phyloP scores from a whole-genome alignment of 1,284 basidiomycete species.

The Rhodotorula sp. region DNA sequence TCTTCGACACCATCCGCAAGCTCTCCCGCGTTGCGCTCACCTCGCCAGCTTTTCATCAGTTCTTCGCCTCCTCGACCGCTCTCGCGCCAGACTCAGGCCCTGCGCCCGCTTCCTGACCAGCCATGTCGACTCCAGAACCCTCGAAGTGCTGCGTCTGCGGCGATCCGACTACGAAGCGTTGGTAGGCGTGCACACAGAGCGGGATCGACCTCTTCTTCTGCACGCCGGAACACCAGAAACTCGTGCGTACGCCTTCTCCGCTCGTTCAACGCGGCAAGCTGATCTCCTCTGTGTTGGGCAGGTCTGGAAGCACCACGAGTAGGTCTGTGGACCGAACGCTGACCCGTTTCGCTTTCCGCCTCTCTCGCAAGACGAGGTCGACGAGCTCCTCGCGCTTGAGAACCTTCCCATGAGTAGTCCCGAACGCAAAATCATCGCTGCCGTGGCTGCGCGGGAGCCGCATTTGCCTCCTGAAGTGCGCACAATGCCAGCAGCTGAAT shows the following conservation, averaged over 20 bases:
- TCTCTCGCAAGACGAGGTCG: neutral
- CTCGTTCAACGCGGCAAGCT: neutral
- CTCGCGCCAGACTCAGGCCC: no score
- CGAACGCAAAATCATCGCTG: no score
- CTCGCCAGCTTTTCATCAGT: no score
- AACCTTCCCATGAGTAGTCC: no score
- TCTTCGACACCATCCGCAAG: no score
- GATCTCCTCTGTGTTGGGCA: neutral
- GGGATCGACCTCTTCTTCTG: neutral
- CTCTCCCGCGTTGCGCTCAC: no score
- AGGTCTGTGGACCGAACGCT: neutral
- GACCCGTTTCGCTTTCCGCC: neutral
- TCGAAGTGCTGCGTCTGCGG: conserved; percentile 3
- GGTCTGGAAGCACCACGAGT: neutral
- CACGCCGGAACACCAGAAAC: neutral
- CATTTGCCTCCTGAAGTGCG: no score
- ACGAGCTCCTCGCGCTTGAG: neutral
- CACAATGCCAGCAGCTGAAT: no score
- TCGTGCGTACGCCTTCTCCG: no score
- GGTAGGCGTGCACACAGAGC: neutral
- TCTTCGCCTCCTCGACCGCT: no score
- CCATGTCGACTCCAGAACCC: neutral
- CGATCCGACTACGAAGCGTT: neutral
- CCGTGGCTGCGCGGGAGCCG: no score
- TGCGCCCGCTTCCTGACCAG: no score